Evolutionary conservation across 768 basidiomycete species (phyloP).

Genomic region (Dictyophora rubrovolvata): DNA sequence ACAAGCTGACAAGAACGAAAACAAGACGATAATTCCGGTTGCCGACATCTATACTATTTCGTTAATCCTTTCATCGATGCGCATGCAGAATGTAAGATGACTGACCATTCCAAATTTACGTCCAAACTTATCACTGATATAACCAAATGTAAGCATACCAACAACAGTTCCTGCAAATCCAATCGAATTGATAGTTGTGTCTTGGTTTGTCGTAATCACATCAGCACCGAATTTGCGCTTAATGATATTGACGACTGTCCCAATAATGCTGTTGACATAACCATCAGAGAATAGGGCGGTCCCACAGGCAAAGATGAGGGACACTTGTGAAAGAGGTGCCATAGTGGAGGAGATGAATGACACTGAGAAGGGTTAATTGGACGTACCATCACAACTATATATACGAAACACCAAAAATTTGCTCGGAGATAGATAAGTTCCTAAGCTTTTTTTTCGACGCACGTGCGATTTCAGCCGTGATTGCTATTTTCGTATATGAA

Average conservation of each 20-base stretch:
- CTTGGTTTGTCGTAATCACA: conserved; percentile 18
- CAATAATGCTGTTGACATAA: conserved; percentile 15
- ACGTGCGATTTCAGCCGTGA: not conserved
- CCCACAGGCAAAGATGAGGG: conserved; percentile 68
- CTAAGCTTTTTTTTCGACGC: not conserved
- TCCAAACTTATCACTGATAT: conserved; percentile 23
- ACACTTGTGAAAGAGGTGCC: conserved; percentile 40
- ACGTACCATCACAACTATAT: not conserved
- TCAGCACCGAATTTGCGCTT: conserved; percentile 22
- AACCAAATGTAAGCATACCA: conserved; percentile 24
- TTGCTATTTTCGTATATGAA: not conserved
- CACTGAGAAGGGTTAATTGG: not conserved
- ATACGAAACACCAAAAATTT: not conserved
- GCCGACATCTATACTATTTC: conserved; percentile 16
- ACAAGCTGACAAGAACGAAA: conserved; percentile 24
- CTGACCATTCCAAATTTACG: conserved; percentile 27
- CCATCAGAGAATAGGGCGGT: conserved; percentile 19
- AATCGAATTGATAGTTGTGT: conserved; percentile 22
- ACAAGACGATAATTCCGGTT: conserved; percentile 27
- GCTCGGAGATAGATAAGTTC: not conserved
- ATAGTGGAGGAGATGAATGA: not conserved
- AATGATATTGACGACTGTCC: conserved; percentile 22
- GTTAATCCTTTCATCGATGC: not conserved
- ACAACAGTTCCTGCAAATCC: conserved; percentile 29
- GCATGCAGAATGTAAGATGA: not conserved